Base-by-base conservation (phyloP, 176 grass and related monocot species). In the Carex scoparia region DNA sequence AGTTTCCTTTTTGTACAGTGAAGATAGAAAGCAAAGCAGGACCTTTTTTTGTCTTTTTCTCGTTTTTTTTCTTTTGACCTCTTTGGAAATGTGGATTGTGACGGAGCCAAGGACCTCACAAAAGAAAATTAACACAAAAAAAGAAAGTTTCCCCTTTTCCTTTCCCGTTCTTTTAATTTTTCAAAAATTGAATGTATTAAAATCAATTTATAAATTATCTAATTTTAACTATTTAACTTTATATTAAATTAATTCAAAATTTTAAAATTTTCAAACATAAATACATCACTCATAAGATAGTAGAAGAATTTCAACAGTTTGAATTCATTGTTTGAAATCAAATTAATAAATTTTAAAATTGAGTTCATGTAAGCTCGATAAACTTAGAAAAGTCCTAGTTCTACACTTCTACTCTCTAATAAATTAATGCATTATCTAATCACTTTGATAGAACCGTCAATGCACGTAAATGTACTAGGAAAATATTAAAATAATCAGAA, bases 1-100 rank as follows among this genome's bases (percentile, higher is more conserved):
- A 7, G 13, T 70, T 40, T 67, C 19, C 74, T 85, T 85, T 85
- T 85, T 85, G 83, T 85, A 85, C 49, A 85, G 68, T 58, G 83
- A 14, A 48, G 46, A 85, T 74, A 62, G 83, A 85, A 28, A 59
- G 66, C 11, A 37, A 28, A 59, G 66, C 11, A 37, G 12, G 33
- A 33, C 30, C 33, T 61, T 33, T 70, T 23, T 33, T 76, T 55
- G 31, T 56, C 13, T 59, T 35, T 30, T 33, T 23, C 35, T 83
- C 15, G 0, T 54, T 12, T 81, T 66, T 16, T 66, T 66, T 61
- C 31, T 70, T 32, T 46, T 76, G 44, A 32, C 58, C n/a, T 58
- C 10, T 38, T 33, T 69, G n/a, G 37, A 48, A 84, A 61, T 40
- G 3, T 87, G 0, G 13, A 4, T 3, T 51, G 32, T 80, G 65